phyloP scores from a whole-genome alignment of 2,329 filamentous ascomycete species.

The Fusarium sp. region DNA sequence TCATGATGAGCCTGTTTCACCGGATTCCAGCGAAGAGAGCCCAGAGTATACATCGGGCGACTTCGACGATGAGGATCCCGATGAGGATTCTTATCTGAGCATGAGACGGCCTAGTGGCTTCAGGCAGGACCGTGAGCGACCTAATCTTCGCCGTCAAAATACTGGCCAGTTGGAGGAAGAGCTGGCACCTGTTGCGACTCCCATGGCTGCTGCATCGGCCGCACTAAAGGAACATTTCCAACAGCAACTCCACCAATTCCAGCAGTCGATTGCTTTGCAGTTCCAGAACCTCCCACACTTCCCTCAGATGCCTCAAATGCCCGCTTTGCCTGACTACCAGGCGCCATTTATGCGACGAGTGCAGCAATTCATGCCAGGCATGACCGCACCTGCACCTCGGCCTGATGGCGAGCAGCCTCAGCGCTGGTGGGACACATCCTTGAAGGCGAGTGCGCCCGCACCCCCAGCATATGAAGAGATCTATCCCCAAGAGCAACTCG shows the following conservation, averaged over 20 bases:
- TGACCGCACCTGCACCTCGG: conserved; percentile 62
- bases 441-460: conserved; percentile 62
- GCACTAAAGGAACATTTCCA: conserved; percentile 81
- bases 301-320: conserved; percentile 74
- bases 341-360: conserved; percentile 79
- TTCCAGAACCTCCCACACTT: conserved; percentile 69
- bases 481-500: conserved; percentile 70
- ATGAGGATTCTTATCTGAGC: conserved; percentile 54
- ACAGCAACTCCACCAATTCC: conserved; percentile 81
- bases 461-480: conserved; percentile 86
- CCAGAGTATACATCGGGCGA: conserved; percentile 62
- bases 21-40: conserved; percentile 59
- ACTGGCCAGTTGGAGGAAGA: conserved; percentile 52
- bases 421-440: conserved; percentile 76
- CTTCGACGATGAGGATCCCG: conserved; percentile 58
- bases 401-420: conserved; percentile 59
- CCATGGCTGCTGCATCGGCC: conserved; percentile 75
- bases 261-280: conserved; percentile 76
- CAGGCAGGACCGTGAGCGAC: conserved; percentile 52
- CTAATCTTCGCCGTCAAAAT: conserved; percentile 56
- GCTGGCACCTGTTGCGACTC: conserved; percentile 68
- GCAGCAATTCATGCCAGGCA: conserved; percentile 78
- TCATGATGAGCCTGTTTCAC: conserved; percentile 55
- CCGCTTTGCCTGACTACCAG: conserved; percentile 78
- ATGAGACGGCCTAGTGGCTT: conserved; percentile 54